Conservation (phyloP, 495 filamentous ascomycete species). For the Trypethelium eluteriae region DNA sequence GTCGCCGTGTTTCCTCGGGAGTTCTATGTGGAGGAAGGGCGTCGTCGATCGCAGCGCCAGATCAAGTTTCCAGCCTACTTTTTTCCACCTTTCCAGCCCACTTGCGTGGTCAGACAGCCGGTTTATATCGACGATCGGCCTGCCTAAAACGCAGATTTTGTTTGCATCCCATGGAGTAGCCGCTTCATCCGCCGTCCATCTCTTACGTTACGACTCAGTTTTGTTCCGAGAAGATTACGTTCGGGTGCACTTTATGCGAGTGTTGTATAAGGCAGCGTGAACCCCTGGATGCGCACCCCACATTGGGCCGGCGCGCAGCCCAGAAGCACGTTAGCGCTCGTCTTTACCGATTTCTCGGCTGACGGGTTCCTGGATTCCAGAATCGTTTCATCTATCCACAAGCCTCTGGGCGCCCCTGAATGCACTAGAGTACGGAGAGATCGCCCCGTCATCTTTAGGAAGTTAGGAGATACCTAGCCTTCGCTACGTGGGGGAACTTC, state of each 20-base stretch:
- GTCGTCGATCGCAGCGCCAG: neutral
- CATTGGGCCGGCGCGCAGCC: neutral
- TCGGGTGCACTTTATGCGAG: conserved; percentile 3
- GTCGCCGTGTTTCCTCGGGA: neutral
- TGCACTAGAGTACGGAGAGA: neutral
- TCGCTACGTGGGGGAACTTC: neutral
- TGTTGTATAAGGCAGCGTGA: neutral
- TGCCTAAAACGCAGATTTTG: neutral
- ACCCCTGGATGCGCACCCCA: neutral
- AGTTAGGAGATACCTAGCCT: neutral
- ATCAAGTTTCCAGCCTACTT: neutral
- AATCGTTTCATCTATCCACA: neutral
- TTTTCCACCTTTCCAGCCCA: neutral
- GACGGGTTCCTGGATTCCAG: neutral
- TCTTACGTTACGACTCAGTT: neutral
- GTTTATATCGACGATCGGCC: neutral
- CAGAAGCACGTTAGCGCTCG: neutral
- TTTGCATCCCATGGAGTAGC: neutral
- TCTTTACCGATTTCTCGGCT: neutral
- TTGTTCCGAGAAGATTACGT: neutral
- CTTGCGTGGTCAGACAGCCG: neutral
- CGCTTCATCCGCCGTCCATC: too few relatives aligned
- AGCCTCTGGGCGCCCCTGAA: conserved; percentile 9
- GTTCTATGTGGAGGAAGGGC: neutral
- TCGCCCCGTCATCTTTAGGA: neutral